Percentiles rank a stretch among this genome's conserved stretches.
Conservation (phyloP, 2,329 filamentous ascomycete species). For the Juglanconis sp. region DNA sequence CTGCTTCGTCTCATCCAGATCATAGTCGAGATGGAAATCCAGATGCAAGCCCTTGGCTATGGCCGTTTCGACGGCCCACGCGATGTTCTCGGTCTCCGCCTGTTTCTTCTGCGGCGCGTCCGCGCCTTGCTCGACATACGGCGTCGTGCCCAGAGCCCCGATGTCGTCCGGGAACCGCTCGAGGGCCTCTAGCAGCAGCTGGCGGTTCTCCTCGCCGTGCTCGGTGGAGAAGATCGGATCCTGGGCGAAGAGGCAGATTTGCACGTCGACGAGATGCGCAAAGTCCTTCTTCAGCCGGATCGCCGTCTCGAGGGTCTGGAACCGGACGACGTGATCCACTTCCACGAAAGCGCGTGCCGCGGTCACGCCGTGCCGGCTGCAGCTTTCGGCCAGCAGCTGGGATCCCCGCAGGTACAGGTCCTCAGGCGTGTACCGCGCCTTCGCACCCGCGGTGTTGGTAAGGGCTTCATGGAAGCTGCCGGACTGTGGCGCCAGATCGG, state of each 20-base stretch:
- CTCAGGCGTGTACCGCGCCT: constrained; percentile 56
- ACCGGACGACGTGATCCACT: constrained; percentile 58
- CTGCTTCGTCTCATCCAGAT: constrained; percentile 42
- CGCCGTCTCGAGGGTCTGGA: constrained; percentile 45
- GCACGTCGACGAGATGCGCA: constrained; percentile 51
- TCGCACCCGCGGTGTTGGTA: constrained; percentile 48
- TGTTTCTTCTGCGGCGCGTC: constrained; percentile 37
- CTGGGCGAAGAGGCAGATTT: constrained; percentile 70
- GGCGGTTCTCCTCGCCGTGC: constrained; percentile 47
- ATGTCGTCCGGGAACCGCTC: constrained; percentile 35
- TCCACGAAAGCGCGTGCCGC: constrained; percentile 70
- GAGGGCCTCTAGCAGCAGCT: constrained; percentile 38
- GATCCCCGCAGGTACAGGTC: constrained; percentile 64
- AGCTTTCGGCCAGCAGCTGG: constrained; percentile 60
- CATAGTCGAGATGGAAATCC: constrained; percentile 72
- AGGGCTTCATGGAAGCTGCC: constrained; percentile 68
- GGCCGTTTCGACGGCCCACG: constrained; percentile 59
- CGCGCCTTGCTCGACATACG: constrained; percentile 61
- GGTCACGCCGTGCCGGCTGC: constrained; percentile 62
- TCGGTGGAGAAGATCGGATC: constrained; percentile 60
- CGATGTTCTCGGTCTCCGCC: constrained; percentile 45
- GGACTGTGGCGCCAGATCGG: constrained; percentile 54
- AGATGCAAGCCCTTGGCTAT: constrained; percentile 51
- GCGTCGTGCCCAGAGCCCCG: constrained; percentile 64
- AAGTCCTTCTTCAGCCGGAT: constrained; percentile 55